Percentiles rank a stretch among this genome's conserved stretches.
phyloP scores from a whole-genome alignment of 208 protist species.

The Zelonia costaricensis region DNA sequence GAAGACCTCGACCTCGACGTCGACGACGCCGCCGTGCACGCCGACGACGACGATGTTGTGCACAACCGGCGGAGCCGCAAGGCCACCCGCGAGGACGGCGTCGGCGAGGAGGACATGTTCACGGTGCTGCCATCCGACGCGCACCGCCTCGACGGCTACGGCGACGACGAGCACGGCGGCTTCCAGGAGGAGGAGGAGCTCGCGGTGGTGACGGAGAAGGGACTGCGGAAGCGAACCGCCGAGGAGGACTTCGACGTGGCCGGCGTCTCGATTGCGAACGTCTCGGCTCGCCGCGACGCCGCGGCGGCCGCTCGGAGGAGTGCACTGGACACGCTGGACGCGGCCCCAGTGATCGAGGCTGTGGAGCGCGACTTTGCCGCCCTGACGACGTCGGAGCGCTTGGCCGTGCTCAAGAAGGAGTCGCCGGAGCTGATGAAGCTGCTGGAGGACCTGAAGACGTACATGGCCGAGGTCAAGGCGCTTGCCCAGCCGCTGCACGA shows the following conservation, averaged over 20 bases:
- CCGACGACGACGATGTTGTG: constrained; percentile 65
- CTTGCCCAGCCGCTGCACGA: constrained; percentile 82
- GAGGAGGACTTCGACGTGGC: constrained; percentile 87
- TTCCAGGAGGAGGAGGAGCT: constrained; percentile 81
- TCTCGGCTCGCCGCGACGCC: constrained; percentile 9
- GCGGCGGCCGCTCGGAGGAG: constrained; percentile 27
- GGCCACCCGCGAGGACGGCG: constrained; percentile 16
- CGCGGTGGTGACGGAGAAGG: constrained; percentile 61
- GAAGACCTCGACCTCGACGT: constrained; percentile 87
- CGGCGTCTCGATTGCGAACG: constrained; percentile 45
- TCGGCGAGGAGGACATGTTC: constrained; percentile 34
- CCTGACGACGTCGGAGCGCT: constrained; percentile 82
- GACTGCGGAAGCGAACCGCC: constrained; percentile 45
- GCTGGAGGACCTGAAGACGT: constrained; percentile 83
- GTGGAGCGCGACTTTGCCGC: constrained; percentile 90
- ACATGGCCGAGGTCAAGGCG: constrained; percentile 85
- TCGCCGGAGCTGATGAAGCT: constrained; percentile 92
- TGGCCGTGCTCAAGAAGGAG: constrained; percentile 89
- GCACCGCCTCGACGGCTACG: constrained; percentile 84
- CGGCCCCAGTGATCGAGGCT: constrained; percentile 75
- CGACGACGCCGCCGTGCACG: constrained; percentile 31
- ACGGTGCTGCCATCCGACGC: constrained; percentile 76
- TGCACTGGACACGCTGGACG: constrained; percentile 36
- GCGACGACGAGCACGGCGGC: constrained; percentile 78
- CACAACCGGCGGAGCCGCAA: constrained; percentile 46